Base-by-base conservation (phyloP, 2,329 filamentous ascomycete species). In the Furcasterigmium sp. region DNA sequence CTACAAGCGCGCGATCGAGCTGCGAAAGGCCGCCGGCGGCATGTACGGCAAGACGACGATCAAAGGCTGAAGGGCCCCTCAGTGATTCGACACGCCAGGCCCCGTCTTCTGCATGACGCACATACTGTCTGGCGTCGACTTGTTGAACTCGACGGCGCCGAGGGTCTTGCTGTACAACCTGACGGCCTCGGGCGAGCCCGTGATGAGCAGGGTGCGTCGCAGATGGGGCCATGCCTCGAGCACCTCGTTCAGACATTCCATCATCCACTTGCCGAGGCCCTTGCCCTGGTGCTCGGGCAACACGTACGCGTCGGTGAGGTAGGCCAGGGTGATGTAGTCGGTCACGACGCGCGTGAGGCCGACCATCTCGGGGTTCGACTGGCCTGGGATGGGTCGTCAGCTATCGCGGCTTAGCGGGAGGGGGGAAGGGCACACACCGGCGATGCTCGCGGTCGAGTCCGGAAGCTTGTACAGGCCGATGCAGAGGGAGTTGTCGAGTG, bases 1-100 rank as follows among this genome's bases (percentile, higher is more conserved):
- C 0, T 98, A 98, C 60, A 94, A 91, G 63, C 80, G 85, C 44
- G 93, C 93, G 11, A 69, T 98, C 47, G 91, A 97, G 63, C 76
- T 93, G 70, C 78, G 86, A 54, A 87, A 85, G 62, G 71, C 80
- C 46, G 78, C 80, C 47, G 87, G 87, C 14, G 88, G 88, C 5
- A 85, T 84, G 5, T 87, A 88, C 58, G 84, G 85, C 4, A 90
- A 87, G 65, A 86, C 83, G 1, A 80, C 56, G 3, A 42, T 49
- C 13, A 66, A 57, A 44, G 53, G 53, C 19, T 63, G 52, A 56
- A n/a, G 32, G n/a, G 10, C n/a, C 32, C 32, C 15, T 15, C 32
- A 28, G 13, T 18, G 20, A n/a, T 15, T 21, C 15, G 15, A n/a
- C 25, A 32, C 49, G 3, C 59, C 53, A 42, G 61, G 49, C 29